phyloP scores from a whole-genome alignment of 148 eudicot genomes.

The Rhododendron williamsianum region DNA sequence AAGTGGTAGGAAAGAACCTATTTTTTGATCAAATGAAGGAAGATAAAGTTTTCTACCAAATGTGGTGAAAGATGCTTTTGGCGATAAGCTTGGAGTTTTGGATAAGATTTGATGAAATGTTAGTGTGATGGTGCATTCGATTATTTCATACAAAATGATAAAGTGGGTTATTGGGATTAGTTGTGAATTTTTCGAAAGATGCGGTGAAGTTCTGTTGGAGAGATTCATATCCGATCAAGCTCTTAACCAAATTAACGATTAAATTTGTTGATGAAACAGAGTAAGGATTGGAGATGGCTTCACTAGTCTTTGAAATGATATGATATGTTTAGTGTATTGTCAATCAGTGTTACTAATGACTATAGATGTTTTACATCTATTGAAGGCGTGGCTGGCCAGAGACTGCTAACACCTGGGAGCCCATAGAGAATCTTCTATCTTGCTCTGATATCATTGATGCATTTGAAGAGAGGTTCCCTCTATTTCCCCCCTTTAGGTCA shows the following conservation, averaged over 20 bases:
- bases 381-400: slow-evolving; percentile 99
- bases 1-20: background rate
- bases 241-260: background rate
- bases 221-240: background rate
- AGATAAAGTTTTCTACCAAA: background rate
- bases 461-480: slow-evolving; percentile 73
- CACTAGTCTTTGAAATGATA: background rate
- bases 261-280: background rate
- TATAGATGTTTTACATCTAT: background rate
- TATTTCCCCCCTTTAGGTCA: slow-evolving; percentile 13
- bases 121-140: background rate
- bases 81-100: background rate
- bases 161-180: background rate
- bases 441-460: slow-evolving; percentile 85
- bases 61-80: background rate
- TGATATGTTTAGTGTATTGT: background rate
- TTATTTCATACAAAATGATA: background rate
- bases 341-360: background rate
- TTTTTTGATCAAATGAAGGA: background rate
- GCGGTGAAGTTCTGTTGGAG: background rate
- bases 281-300: background rate
- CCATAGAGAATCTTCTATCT: slow-evolving; percentile 65
- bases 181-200: background rate
- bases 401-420: slow-evolving; percentile 95
- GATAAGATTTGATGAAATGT: background rate